Evolutionary conservation across 768 basidiomycete genomes (phyloP).

Genomic region (Suillus placidus): DNA sequence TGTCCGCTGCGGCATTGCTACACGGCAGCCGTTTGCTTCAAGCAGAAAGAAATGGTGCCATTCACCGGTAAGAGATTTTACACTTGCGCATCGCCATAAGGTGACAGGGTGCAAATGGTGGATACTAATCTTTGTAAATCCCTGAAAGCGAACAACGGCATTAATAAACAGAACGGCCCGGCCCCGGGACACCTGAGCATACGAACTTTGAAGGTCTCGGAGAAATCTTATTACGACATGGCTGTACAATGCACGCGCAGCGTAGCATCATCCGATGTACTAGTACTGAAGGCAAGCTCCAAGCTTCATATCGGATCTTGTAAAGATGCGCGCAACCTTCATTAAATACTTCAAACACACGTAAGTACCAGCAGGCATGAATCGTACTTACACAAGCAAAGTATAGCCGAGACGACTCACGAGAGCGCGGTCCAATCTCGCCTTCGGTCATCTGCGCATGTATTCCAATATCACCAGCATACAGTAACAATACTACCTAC

Average conservation of each 20-base stretch:
- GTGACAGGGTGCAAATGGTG: not conserved
- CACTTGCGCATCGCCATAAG: not conserved
- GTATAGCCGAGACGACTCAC: not conserved
- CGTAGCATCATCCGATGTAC: not conserved
- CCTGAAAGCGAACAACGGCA: not conserved
- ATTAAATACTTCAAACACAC: not conserved
- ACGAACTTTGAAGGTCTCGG: not conserved
- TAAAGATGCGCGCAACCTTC: not conserved
- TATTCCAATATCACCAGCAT: conserved; percentile 1
- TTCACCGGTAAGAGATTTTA: not conserved
- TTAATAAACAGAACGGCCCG: not conserved
- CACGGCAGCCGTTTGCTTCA: not conserved
- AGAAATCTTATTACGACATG: not conserved
- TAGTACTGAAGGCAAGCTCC: not conserved
- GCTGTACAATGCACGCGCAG: not conserved
- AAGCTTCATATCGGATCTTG: not conserved
- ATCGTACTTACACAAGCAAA: not conserved
- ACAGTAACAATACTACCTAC: conserved; percentile 4
- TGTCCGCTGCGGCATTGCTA: not conserved
- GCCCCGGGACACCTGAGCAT: not conserved
- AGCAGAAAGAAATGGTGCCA: not conserved
- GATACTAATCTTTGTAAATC: not conserved
- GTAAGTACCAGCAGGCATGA: not conserved
- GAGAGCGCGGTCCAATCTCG: not conserved
- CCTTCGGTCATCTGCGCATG: not conserved